These are phyloP conservation scores for Prunus kanzakura DNA, from an alignment of 306 rosid species.

Conservation along the genomic window DNA sequence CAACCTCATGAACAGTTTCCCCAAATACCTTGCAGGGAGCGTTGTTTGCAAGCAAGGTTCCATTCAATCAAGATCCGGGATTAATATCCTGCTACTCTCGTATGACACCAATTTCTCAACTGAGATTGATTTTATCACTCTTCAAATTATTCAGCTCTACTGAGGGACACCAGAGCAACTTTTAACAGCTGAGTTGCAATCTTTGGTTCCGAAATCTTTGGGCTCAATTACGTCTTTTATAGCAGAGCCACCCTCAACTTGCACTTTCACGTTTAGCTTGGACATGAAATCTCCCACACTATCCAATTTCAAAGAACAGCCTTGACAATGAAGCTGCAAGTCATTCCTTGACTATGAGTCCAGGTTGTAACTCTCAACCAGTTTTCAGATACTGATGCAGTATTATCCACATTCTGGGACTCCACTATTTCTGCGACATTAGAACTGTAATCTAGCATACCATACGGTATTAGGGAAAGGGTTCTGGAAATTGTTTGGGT, in stretches of 20 bases:
- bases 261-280: conserved; percentile 7
- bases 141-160: neutral
- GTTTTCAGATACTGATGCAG: neutral
- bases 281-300: conserved; percentile 2
- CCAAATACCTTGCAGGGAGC: conserved; percentile 30
- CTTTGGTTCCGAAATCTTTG: neutral
- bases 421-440: conserved; percentile 11
- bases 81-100: conserved; percentile 19
- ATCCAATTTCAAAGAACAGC: conserved; percentile 13
- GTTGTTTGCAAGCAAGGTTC: conserved; percentile 24
- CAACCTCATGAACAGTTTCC: conserved; percentile 23
- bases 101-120: conserved; percentile 6
- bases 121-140: neutral
- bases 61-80: conserved; percentile 23
- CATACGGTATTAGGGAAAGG: conserved; percentile 10
- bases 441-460: conserved; percentile 17
- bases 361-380: conserved; percentile 7
- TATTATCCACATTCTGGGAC: conserved; percentile 2
- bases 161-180: neutral
- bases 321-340: conserved; percentile 5
- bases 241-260: conserved; percentile 11
- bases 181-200: conserved; percentile 5
- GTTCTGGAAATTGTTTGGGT: neutral
- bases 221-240: neutral
- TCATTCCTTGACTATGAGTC: conserved; percentile 14